Evolutionary conservation across 2,329 filamentous ascomycete species (phyloP).

Genomic region (Trichophyton mentagrophytes): DNA sequence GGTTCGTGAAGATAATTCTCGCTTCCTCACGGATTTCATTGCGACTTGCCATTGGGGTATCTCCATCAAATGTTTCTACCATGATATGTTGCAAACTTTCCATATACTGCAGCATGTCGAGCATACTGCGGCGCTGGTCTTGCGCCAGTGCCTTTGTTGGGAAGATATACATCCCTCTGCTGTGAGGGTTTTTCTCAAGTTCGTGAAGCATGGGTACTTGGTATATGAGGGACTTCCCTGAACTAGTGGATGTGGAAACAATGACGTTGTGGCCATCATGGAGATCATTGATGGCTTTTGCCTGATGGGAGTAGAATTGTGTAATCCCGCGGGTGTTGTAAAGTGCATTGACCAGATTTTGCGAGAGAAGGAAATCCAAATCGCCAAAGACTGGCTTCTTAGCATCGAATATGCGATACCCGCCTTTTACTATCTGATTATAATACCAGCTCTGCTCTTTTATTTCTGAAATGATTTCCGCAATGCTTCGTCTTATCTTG

Average conservation of each 20-base stretch:
- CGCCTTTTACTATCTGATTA: constrained; percentile 83
- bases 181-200: constrained; percentile 61
- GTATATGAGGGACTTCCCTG: constrained; percentile 95
- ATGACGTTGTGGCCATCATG: constrained; percentile 76
- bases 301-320: constrained; percentile 78
- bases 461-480: constrained; percentile 75
- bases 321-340: constrained; percentile 86
- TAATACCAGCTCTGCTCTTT: constrained; percentile 77
- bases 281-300: constrained; percentile 82
- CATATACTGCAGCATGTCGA: constrained; percentile 72
- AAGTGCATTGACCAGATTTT: constrained; percentile 85
- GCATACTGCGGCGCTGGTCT: constrained; percentile 79
- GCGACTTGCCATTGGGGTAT: constrained; percentile 70
- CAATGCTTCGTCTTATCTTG: constrained; percentile 62
- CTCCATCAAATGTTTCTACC: constrained; percentile 91
- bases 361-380: constrained; percentile 72
- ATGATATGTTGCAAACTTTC: constrained; percentile 59
- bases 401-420: constrained; percentile 78
- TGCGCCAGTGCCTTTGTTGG: constrained; percentile 94
- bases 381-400: constrained; percentile 73
- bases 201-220: constrained; percentile 84
- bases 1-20: constrained; percentile 91
- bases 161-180: constrained; percentile 93
- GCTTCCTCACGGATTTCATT: constrained; percentile 75
- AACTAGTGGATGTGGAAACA: constrained; percentile 87